Base-by-base conservation (phyloP, 192 early-diverging fungal species). In the Cladochytrium replicatum region DNA sequence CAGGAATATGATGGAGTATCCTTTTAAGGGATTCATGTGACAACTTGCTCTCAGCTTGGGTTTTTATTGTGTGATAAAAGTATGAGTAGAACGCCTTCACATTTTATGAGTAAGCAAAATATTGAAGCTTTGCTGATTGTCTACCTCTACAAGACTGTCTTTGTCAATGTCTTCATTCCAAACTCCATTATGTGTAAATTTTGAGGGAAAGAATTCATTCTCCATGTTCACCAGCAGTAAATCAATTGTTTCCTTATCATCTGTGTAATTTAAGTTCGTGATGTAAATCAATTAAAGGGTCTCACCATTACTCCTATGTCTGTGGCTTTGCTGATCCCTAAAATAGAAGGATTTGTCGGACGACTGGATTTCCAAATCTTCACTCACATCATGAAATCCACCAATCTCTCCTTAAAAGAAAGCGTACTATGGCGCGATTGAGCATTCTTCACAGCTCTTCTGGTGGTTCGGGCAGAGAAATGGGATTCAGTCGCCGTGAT, bases 81-180 rank as follows among this genome's bases (percentile, higher is more conserved):
- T 75, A 77, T 15, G 60, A 55, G 66, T 72, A 79, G 42, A 79
- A 77, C 4, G 68, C 63, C 67, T 74, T 32, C 22, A 32, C 13
- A 37, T 27, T 44, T 44, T 26, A 2, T 2, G 8, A 50, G 13
- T 15, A 21, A 29, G 21, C 27, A 25, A 23, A 1, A 54, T n/a
- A 51, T 29, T 17, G 31, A 25, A 11, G 19, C 22, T 23, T 32
- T 43, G 4, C 25, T 43, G 19, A 11, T 13, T 15, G 34, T 41
- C 27, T 49, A 24, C 19, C 46, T 55, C 42, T 31, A 37, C 9
- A 43, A 8, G 43, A 22, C 2, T 26, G 42, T 4, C 7, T 13
- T 7, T 3, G 13, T 4, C 22, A 11, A 23, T 5, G 7, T 5
- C 39, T 41, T 3, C 3, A 31, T 4, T 31, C 24, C 17, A 29